Percentiles rank a stretch among this genome's conserved stretches.
These are phyloP conservation scores for Solanum pennellii DNA, from an alignment of 257 asterid genomes.

Conservation along the genomic window DNA sequence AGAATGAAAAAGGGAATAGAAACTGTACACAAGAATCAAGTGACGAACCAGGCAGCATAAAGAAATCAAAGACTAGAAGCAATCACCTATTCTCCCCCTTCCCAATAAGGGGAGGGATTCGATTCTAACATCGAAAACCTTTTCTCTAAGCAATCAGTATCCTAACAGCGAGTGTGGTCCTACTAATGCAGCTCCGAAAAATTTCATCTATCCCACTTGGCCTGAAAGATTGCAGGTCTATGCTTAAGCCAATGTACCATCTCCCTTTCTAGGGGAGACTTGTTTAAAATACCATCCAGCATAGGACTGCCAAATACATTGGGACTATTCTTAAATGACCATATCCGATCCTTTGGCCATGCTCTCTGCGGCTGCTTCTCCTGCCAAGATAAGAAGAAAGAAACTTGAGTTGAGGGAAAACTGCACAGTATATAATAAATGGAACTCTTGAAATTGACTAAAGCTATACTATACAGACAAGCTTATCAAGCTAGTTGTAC, in stretches of 20 bases:
- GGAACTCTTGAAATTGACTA: background rate
- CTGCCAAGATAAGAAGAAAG: slow-evolving; percentile 21
- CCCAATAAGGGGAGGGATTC: background rate
- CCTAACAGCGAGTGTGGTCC: slow-evolving; percentile 11
- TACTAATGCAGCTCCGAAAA: slow-evolving; percentile 30
- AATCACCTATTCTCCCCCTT: background rate
- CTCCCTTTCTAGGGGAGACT: slow-evolving; percentile 52
- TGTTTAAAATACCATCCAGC: slow-evolving; percentile 62
- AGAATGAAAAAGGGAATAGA: slow-evolving; percentile 13
- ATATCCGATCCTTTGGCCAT: slow-evolving; percentile 88
- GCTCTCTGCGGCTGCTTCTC: slow-evolving; percentile 85
- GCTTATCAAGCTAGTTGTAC: background rate
- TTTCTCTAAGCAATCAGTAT: background rate
- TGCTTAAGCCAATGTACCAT: slow-evolving; percentile 86
- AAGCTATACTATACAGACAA: background rate
- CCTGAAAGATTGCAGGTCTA: slow-evolving; percentile 66
- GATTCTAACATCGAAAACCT: background rate
- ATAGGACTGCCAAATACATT: slow-evolving; percentile 79
- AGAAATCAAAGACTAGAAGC: background rate
- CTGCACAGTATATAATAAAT: background rate
- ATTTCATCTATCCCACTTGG: slow-evolving; percentile 80
- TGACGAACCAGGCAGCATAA: slow-evolving; percentile 8
- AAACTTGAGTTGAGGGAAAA: background rate
- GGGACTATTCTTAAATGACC: slow-evolving; percentile 64
- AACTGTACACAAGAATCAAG: slow-evolving; percentile 77